A percentile compares a stretch with the other conserved stretches of the same genome.
Evolutionary conservation across 2,329 filamentous ascomycete species (phyloP).

Genomic region (Trichoderma endophyticum): DNA sequence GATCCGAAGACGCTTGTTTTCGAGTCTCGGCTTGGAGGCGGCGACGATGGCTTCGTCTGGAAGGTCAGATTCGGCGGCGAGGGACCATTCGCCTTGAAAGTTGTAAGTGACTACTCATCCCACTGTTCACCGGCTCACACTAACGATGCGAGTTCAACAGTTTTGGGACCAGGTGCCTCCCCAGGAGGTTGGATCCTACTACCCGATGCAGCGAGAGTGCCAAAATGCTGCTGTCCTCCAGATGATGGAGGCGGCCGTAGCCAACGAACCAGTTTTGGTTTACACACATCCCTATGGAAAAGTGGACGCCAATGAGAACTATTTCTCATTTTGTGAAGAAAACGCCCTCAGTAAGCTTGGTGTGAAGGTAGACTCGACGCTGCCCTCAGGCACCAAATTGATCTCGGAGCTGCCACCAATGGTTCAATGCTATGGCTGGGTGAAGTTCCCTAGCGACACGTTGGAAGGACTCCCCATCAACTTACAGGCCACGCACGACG

Average conservation of each 20-base stretch:
- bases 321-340: background rate
- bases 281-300: background rate
- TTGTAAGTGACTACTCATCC: constrained; percentile 3
- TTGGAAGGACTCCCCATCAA: background rate
- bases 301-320: background rate
- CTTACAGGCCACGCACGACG: background rate
- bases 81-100: constrained; percentile 11
- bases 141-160: background rate
- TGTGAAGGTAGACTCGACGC: too few species aligned
- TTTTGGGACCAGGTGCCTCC: constrained; percentile 16
- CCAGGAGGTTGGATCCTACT: background rate
- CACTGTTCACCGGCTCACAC: background rate
- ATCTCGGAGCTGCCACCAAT: constrained; percentile 1
- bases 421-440: constrained; percentile 15
- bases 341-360: background rate
- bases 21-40: constrained; percentile 8
- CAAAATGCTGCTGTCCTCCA: constrained; percentile 18
- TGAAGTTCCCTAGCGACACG: background rate
- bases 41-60: constrained; percentile 17
- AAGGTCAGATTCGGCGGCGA: constrained; percentile 10
- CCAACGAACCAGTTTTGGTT: background rate
- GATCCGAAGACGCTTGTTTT: background rate
- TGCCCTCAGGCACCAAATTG: background rate
- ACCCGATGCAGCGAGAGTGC: constrained; percentile 18
- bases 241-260: constrained; percentile 12